Percentiles rank a stretch among this genome's conserved stretches.
Conservation (phyloP, 208 protist genomes). For the Herpetomonas samuelpessoai region DNA sequence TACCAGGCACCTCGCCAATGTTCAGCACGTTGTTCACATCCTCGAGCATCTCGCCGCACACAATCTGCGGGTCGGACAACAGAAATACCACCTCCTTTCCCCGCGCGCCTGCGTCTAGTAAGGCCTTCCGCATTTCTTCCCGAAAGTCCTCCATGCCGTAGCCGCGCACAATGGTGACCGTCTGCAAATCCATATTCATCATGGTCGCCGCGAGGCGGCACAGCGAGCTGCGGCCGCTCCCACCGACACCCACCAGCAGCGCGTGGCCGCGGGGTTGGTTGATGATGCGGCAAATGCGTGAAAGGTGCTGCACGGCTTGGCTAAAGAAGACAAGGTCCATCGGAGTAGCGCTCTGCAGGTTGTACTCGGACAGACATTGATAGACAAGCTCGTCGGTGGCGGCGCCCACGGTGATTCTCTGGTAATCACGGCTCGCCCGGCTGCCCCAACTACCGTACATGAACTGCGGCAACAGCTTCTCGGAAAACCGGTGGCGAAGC, state of each 20-base stretch:
- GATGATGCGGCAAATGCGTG: conserved; percentile 94
- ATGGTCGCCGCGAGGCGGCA: conserved; percentile 93
- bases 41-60: conserved; percentile 94
- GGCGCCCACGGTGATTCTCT: conserved; percentile 30
- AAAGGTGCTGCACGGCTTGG: conserved; percentile 95
- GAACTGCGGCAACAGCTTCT: conserved; percentile 25
- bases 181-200: conserved; percentile 87
- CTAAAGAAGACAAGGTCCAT: conserved; percentile 97
- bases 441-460: conserved; percentile 65
- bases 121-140: conserved; percentile 91
- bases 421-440: conserved; percentile 38
- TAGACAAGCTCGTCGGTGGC: conserved; percentile 48
- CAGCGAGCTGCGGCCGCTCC: conserved; percentile 94
- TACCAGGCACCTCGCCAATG: conserved; percentile 95
- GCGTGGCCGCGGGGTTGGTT: conserved; percentile 96
- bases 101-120: conserved; percentile 75
- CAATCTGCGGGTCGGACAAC: conserved; percentile 94
- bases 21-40: conserved; percentile 98
- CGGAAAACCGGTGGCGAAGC: conserved; percentile 8
- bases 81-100: conserved; percentile 93
- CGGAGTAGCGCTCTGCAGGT: conserved; percentile 72
- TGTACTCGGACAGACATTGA: conserved; percentile 93
- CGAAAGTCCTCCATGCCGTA: conserved; percentile 94
- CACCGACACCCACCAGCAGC: conserved; percentile 96
- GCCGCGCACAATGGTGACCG: conserved; percentile 83